Evolutionary conservation across 1,139 yeast species (phyloP).

Genomic region (Blastobotrys proliferans): DNA sequence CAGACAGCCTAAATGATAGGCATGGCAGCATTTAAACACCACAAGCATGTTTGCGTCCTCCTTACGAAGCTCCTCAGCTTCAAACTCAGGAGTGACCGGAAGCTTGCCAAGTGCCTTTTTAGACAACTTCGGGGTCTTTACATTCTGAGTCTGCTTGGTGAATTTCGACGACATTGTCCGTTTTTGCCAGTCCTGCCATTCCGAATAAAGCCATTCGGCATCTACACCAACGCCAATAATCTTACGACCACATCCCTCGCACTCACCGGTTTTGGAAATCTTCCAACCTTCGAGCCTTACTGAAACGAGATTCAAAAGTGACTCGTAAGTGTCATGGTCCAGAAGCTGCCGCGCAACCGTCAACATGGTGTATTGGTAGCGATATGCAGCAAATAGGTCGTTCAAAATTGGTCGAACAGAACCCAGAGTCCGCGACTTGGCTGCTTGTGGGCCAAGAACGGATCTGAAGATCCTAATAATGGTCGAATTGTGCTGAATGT

Average conservation of each 20-base stretch:
- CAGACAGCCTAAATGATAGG: slow-evolving; percentile 64
- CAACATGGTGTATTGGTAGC: slow-evolving; percentile 58
- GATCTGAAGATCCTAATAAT: slow-evolving; percentile 28
- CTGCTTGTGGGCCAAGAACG: slow-evolving; percentile 23
- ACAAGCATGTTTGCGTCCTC: slow-evolving; percentile 32
- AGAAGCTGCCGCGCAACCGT: slow-evolving; percentile 51
- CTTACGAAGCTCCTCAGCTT: slow-evolving; percentile 4
- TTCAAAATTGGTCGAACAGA: slow-evolving; percentile 56
- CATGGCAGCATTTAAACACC: slow-evolving; percentile 57
- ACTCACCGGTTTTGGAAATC: slow-evolving; percentile 45
- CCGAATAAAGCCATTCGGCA: slow-evolving; percentile 33
- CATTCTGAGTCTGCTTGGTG: background rate
- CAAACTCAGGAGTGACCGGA: slow-evolving; percentile 24
- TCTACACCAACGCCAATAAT: slow-evolving; percentile 60
- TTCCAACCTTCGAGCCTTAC: slow-evolving; percentile 58
- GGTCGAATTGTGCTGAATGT: slow-evolving; percentile 20
- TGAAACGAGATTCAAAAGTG: slow-evolving; percentile 40
- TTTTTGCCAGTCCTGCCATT: slow-evolving; percentile 31
- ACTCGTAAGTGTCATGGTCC: slow-evolving; percentile 49
- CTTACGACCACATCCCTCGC: slow-evolving; percentile 67
- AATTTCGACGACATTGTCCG: slow-evolving; percentile 4
- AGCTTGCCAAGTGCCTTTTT: slow-evolving; percentile 12
- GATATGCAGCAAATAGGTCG: slow-evolving; percentile 61
- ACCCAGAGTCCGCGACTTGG: slow-evolving; percentile 25
- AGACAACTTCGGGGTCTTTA: slow-evolving; percentile 7